Base-by-base conservation (phyloP, 2,329 filamentous ascomycete species). In the Colletotrichum cuscutae region DNA sequence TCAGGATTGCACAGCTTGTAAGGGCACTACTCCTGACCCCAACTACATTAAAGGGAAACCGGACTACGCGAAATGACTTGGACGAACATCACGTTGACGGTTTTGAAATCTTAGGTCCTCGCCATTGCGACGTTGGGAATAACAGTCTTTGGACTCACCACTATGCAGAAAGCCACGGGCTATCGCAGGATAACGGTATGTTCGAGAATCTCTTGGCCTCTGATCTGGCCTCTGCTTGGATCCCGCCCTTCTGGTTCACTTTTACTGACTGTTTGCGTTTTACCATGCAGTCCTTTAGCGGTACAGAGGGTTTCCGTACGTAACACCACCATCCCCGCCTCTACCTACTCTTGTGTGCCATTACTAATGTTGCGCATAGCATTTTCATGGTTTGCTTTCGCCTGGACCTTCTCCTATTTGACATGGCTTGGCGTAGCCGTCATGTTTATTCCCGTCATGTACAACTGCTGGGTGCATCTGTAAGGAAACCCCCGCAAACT, bases 401-500 rank as follows among this genome's bases (percentile, higher is more conserved):
- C 73, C 28, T 76, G 74, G 74, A 75, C 73, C 19, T 73, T 74
- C 32, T 69, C 64, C 46, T 76, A 76, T 35, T n/a, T 76, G 49
- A 66, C 67, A 54, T 76, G 74, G 74, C 64, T 75, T 8, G 70
- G 71, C 13, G 61, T 73, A 15, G 74, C 74, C 2, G 67, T 75
- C 11, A 54, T 72, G 24, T 68, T 75, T 62, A 67, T 74, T 4
- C 74, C 74, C 11, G 65, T 74, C 42, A 74, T 75, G 74, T 76
- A 76, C 71, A 76, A 76, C 35, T 75, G 71, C 37, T 76, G 74
- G 74, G 74, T 75, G 22, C 74, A 76, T 53, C 71, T 76, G 74
- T 76, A 68, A 22, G 73, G 19, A 6, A 2, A 4, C 15, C 35
- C 52, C 3, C 11, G 15, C 4, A 5, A 15, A 19, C 4, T 49